phyloP scores from a whole-genome alignment of 1,139 yeast species.

The Scheffersomyces illinoinensis region DNA sequence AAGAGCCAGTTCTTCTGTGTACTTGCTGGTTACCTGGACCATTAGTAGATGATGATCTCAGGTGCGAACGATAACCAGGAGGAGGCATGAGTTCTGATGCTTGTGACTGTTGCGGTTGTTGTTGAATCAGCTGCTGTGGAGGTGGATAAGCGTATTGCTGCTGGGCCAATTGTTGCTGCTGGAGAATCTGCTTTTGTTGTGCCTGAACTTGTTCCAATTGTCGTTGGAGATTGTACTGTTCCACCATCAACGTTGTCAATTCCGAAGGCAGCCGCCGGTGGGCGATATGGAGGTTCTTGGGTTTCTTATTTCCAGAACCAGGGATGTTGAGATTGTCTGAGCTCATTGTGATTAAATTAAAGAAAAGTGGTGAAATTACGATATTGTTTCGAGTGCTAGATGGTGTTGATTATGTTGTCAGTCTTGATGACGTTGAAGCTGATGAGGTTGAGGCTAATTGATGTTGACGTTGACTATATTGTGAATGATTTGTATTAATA shows the following conservation, averaged over 20 bases:
- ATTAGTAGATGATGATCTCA: constrained; percentile 39
- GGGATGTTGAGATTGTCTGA: constrained; percentile 16
- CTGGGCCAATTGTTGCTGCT: constrained; percentile 55
- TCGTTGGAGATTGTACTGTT: constrained; percentile 88
- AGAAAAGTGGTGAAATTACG: background rate
- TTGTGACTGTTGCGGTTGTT: constrained; percentile 7
- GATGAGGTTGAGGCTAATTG: background rate
- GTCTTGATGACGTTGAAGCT: too few relatives aligned
- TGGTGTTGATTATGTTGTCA: background rate
- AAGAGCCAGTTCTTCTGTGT: constrained; percentile 43
- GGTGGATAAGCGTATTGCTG: constrained; percentile 20
- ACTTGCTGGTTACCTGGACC: constrained; percentile 3
- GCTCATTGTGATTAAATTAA: constrained; percentile 6
- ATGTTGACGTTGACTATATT: background rate
- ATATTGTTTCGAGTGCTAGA: background rate
- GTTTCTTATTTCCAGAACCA: constrained; percentile 22
- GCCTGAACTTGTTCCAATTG: constrained; percentile 90
- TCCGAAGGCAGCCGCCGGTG: constrained; percentile 95
- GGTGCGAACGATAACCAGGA: constrained; percentile 30
- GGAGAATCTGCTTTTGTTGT: constrained; percentile 84
- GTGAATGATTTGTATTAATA: background rate
- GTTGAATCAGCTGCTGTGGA: constrained; percentile 14
- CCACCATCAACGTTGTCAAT: constrained; percentile 90
- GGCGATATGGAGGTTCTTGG: constrained; percentile 72
- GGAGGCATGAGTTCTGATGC: constrained; percentile 30